These are phyloP conservation scores for Boletus eberwhitei DNA, from an alignment of 768 basidiomycete species.

Conservation along the genomic window DNA sequence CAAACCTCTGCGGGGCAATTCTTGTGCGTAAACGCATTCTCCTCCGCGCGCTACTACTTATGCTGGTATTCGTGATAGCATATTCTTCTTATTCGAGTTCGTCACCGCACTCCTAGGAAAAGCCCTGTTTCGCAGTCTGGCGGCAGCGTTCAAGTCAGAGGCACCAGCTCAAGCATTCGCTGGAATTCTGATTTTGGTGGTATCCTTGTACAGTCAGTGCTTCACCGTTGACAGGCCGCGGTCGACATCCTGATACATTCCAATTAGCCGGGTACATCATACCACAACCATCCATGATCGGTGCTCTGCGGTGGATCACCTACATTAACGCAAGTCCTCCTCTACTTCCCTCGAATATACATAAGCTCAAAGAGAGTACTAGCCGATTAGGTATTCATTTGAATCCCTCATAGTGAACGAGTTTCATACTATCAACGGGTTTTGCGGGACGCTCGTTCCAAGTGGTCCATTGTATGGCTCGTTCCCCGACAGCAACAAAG, in stretches of 20 bases:
- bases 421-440: constrained; percentile 66
- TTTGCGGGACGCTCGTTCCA: constrained; percentile 58
- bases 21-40: constrained; percentile 47
- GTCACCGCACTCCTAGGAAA: constrained; percentile 64
- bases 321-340: constrained; percentile 50
- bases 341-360: constrained; percentile 31
- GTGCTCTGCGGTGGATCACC: constrained; percentile 65
- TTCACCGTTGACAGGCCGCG: background rate
- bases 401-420: constrained; percentile 78
- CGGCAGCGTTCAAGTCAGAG: constrained; percentile 55
- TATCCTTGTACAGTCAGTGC: constrained; percentile 46
- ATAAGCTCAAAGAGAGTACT: background rate
- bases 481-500: constrained; percentile 60
- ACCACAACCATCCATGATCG: constrained; percentile 62
- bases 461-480: constrained; percentile 60
- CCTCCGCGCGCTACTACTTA: constrained; percentile 6
- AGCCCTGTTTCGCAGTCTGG: constrained; percentile 69
- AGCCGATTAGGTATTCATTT: constrained; percentile 62
- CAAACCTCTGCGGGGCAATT: constrained; percentile 56
- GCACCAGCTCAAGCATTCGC: constrained; percentile 63
- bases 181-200: constrained; percentile 48
- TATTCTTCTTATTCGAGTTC: constrained; percentile 56
- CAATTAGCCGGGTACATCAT: constrained; percentile 49
- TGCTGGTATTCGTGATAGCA: constrained; percentile 34
- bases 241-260: background rate